A percentile compares a stretch with the other conserved stretches of the same genome.
Conservation (phyloP, 495 filamentous ascomycete genomes). For the Lentithecium fluviatile region DNA sequence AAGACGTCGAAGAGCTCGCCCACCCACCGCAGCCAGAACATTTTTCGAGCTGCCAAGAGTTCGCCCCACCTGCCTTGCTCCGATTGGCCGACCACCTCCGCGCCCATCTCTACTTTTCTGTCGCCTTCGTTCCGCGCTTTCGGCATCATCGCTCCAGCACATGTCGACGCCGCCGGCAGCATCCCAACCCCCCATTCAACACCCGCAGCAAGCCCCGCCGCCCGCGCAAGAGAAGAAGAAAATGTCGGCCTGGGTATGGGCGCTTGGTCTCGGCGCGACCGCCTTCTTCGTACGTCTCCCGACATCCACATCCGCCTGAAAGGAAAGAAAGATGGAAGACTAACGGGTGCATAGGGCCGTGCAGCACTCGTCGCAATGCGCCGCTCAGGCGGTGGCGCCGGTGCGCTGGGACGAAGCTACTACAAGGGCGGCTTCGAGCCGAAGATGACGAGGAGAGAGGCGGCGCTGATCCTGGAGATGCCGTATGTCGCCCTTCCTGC, state of each 20-base stretch:
- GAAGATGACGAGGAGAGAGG: slow-evolving; percentile 88
- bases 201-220: background rate
- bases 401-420: slow-evolving; percentile 74
- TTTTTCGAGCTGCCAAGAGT: slow-evolving; percentile 21
- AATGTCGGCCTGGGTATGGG: slow-evolving; percentile 73
- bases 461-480: slow-evolving; percentile 84
- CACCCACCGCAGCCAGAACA: background rate
- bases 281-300: slow-evolving; percentile 48
- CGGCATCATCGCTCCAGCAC: slow-evolving; percentile 16
- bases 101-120: background rate
- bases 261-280: slow-evolving; percentile 66
- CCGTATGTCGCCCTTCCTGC: slow-evolving; percentile 57
- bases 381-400: slow-evolving; percentile 64
- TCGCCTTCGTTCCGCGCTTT: too few relatives aligned
- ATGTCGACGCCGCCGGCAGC: background rate
- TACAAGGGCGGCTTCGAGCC: slow-evolving; percentile 98
- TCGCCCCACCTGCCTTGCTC: background rate
- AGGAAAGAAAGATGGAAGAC: background rate
- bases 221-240: slow-evolving; percentile 47
- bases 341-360: slow-evolving; percentile 63
- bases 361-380: slow-evolving; percentile 87
- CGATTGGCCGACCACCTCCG: background rate
- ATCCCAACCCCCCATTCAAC: background rate
- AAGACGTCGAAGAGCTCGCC: slow-evolving; percentile 4
- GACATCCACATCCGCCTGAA: background rate